Conservation (phyloP, 1,284 basidiomycete genomes). For the Pholiota adiposa region DNA sequence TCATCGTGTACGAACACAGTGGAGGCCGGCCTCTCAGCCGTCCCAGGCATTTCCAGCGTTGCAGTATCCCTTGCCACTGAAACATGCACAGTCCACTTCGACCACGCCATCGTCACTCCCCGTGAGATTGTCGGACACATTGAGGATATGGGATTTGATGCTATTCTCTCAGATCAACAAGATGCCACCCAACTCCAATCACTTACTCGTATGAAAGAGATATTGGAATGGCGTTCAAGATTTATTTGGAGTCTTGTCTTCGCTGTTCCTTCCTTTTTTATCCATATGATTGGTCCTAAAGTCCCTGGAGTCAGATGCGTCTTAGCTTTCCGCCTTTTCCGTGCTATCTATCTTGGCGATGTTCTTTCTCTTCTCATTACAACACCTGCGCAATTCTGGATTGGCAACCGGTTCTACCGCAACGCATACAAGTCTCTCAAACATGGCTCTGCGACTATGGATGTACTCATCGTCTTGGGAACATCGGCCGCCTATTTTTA, state of each 20-base stretch:
- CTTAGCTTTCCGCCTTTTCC: constrained; percentile 53
- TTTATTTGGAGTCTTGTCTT: constrained; percentile 81
- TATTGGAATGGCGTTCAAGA: constrained; percentile 86
- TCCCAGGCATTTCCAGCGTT: constrained; percentile 80
- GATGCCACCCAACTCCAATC: constrained; percentile 91
- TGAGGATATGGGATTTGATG: constrained; percentile 91
- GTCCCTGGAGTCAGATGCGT: constrained; percentile 62
- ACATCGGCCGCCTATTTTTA: constrained; percentile 95
- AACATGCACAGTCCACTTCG: constrained; percentile 78
- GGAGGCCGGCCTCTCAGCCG: constrained; percentile 67
- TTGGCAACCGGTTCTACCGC: constrained; percentile 87
- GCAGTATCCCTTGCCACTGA: constrained; percentile 77
- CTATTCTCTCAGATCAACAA: constrained; percentile 81
- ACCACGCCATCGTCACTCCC: constrained; percentile 74
- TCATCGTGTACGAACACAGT: constrained; percentile 82
- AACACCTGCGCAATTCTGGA: constrained; percentile 92
- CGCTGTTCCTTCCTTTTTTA: constrained; percentile 91
- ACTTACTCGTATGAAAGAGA: constrained; percentile 90
- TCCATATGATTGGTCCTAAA: constrained; percentile 88
- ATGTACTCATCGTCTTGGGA: constrained; percentile 95
- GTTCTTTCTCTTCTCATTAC: constrained; percentile 83
- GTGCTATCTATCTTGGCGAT: constrained; percentile 84
- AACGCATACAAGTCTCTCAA: constrained; percentile 91
- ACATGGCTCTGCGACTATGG: constrained; percentile 93
- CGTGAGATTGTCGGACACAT: constrained; percentile 87